Conservation (phyloP, 768 basidiomycete genomes). For the Pisolithus marmoratus region DNA sequence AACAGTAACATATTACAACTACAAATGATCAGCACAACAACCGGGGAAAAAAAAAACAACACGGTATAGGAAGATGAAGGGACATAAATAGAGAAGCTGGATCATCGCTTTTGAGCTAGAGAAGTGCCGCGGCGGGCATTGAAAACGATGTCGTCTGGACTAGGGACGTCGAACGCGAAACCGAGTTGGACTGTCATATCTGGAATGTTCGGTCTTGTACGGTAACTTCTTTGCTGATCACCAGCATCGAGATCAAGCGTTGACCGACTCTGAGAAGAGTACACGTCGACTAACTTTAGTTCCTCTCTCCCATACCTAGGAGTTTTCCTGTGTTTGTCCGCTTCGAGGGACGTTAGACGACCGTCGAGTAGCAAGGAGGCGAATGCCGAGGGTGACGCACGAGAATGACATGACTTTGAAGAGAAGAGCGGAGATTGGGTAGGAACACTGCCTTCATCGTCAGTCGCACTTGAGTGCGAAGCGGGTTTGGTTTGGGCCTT, state of each 20-base stretch:
- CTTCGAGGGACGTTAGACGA: constrained; percentile 33
- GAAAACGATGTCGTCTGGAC: constrained; percentile 87
- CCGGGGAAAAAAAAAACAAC: constrained; percentile 6
- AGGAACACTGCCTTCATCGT: constrained; percentile 34
- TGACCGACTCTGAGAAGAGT: constrained; percentile 26
- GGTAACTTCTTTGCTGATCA: constrained; percentile 7
- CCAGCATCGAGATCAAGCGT: constrained; percentile 16
- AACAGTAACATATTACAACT: constrained; percentile 28
- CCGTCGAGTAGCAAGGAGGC: constrained; percentile 66
- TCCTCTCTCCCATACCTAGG: constrained; percentile 29
- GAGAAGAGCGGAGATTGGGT: constrained; percentile 53
- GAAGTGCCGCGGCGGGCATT: constrained; percentile 75
- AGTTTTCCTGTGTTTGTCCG: constrained; percentile 26
- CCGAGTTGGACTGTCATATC: constrained; percentile 30
- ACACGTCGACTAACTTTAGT: constrained; percentile 22
- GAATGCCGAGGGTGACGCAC: constrained; percentile 76
- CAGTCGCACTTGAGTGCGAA: constrained; percentile 27
- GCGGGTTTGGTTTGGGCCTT: constrained; percentile 45
- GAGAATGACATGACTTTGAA: constrained; percentile 44
- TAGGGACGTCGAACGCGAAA: constrained; percentile 77
- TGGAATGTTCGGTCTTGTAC: constrained; percentile 23
- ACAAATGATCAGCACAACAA: constrained; percentile 14
- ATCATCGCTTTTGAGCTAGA: constrained; percentile 37
- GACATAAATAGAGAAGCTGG: neutral
- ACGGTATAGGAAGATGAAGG: neutral